phyloP scores from a whole-genome alignment of 257 asterid genomes.

The Cruciata laevipes region DNA sequence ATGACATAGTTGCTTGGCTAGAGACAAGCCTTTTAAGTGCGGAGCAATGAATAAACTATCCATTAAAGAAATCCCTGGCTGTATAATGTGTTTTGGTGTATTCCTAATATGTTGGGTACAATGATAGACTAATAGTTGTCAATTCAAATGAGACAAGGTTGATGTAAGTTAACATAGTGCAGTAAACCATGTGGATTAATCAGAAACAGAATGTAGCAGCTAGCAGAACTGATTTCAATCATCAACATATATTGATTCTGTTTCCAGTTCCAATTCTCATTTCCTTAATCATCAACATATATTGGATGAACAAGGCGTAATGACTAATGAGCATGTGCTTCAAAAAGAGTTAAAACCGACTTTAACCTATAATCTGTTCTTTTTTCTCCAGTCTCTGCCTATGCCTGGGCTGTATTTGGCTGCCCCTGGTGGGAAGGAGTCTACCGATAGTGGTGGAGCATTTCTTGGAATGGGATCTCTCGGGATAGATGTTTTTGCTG shows the following conservation, averaged over 20 bases:
- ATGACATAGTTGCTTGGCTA: not conserved
- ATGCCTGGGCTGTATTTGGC: not conserved
- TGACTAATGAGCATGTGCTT: not conserved
- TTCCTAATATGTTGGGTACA: not conserved
- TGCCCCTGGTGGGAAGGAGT: not conserved
- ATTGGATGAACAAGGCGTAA: not conserved
- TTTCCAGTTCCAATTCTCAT: not conserved
- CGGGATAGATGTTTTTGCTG: not conserved
- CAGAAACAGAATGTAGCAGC: not conserved
- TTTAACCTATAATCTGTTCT: not conserved
- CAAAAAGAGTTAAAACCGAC: not conserved
- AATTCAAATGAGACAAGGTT: not conserved
- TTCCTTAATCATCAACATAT: not conserved
- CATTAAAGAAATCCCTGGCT: not conserved
- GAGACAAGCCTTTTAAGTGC: not conserved
- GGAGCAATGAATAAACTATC: not conserved
- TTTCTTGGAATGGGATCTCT: not conserved
- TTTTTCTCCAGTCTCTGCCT: not conserved
- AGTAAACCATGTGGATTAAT: not conserved
- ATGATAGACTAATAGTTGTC: not conserved
- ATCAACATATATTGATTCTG: not conserved
- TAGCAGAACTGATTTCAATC: not conserved
- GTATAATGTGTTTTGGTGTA: no score
- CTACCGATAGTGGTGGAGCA: not conserved
- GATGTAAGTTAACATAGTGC: not conserved